Percentiles rank a stretch among this genome's conserved stretches.
phyloP scores from a whole-genome alignment of 2,329 filamentous ascomycete species.

The Fusarium heterosporum region DNA sequence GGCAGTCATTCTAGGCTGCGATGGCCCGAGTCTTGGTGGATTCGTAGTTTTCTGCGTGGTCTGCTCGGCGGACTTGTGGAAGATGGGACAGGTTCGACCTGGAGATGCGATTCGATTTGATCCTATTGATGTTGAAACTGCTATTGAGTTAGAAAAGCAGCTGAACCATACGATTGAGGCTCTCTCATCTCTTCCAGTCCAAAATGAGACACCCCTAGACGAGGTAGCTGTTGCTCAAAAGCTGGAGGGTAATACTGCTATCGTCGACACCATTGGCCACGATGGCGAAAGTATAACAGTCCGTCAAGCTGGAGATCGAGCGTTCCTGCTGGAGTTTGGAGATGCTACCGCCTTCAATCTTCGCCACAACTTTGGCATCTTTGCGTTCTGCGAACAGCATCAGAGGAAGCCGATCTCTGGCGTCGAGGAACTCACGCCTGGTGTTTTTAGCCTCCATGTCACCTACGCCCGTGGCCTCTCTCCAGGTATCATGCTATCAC shows the following conservation, averaged over 20 bases:
- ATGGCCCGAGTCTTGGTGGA: conserved; percentile 57
- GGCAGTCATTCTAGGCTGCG: conserved; percentile 54
- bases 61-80: conserved; percentile 56
- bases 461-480: conserved; percentile 41
- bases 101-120: conserved; percentile 54
- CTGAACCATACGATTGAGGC: conserved; percentile 42
- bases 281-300: conserved; percentile 31
- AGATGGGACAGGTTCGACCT: conserved; percentile 55
- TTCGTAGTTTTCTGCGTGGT: conserved; percentile 56
- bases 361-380: conserved; percentile 50
- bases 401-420: conserved; percentile 43
- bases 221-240: background rate
- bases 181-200: conserved; percentile 16
- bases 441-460: conserved; percentile 52
- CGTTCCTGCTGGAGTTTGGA: conserved; percentile 53
- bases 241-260: background rate
- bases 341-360: conserved; percentile 48
- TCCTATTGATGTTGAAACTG: conserved; percentile 46
- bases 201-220: background rate
- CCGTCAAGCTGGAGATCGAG: conserved; percentile 51
- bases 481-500: conserved; percentile 37
- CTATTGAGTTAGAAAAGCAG: conserved; percentile 41
- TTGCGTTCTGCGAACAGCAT: conserved; percentile 51
- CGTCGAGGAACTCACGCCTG: conserved; percentile 51
- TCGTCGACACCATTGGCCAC: conserved; percentile 34